Conservation (phyloP, 2,329 filamentous ascomycete species). For the Stagonosporopsis cucurbitacearum region DNA sequence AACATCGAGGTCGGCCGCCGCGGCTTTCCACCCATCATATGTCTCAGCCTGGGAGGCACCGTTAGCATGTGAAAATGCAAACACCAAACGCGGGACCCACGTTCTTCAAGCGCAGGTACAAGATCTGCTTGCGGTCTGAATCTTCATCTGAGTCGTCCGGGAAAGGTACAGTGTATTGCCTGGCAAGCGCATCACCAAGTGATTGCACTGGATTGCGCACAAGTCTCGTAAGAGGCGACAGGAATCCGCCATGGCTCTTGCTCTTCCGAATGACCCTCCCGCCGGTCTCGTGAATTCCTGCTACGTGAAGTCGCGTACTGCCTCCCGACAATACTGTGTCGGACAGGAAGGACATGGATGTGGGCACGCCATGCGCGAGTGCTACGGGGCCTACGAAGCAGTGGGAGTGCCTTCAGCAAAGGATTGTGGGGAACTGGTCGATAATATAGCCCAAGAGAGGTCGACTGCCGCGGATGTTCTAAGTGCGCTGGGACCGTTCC, state of each 20-base stretch:
- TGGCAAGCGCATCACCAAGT: slow-evolving; percentile 21
- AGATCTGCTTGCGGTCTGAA: slow-evolving; percentile 60
- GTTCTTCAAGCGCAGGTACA: slow-evolving; percentile 70
- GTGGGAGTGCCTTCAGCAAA: slow-evolving; percentile 21
- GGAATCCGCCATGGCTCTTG: slow-evolving; percentile 41
- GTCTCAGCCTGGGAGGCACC: slow-evolving; percentile 64
- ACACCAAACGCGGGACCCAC: slow-evolving; percentile 54
- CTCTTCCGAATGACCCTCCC: slow-evolving; percentile 26
- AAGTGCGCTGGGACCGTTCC: slow-evolving; percentile 1
- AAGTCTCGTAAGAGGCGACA: slow-evolving; percentile 46
- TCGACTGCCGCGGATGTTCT: slow-evolving; percentile 1
- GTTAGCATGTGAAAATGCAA: slow-evolving; percentile 38
- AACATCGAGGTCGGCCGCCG: slow-evolving; percentile 77
- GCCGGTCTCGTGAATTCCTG: slow-evolving; percentile 21
- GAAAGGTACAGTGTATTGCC: slow-evolving; percentile 24
- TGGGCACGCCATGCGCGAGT: slow-evolving; percentile 43
- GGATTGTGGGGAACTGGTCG: slow-evolving; percentile 9
- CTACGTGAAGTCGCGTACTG: slow-evolving; percentile 39
- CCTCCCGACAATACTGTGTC: slow-evolving; percentile 43
- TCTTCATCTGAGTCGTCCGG: slow-evolving; percentile 13
- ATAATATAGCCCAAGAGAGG: background rate
- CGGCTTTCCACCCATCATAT: slow-evolving; percentile 74
- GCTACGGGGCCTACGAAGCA: slow-evolving; percentile 20
- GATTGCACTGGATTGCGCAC: slow-evolving; percentile 44
- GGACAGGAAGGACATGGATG: slow-evolving; percentile 46